Base-by-base conservation (phyloP, 768 basidiomycete genomes). In the Suillus hirtellus region DNA sequence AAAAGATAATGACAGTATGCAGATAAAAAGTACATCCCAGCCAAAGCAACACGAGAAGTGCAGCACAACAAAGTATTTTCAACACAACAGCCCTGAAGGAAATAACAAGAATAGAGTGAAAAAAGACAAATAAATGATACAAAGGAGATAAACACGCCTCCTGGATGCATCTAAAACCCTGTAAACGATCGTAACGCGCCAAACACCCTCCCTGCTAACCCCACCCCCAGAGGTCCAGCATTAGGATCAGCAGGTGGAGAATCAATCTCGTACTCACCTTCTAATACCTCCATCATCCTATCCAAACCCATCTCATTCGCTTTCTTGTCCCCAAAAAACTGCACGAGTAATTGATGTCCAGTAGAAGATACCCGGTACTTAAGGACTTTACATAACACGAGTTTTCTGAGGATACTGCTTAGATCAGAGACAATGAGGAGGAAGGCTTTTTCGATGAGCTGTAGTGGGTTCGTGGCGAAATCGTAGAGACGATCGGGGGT, bases 371-470 rank as follows among this genome's bases (percentile, higher is more conserved):
- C 56, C 24, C 38, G 17, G 2, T 27, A 38, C 38, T 58, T 38
- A 3, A 42, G 10, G 9, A 58, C 38, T 42, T 27, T 58, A 27
- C 38, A 58, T 10, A 58, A 19, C 5, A 58, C 24, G 5, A 58
- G 38, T 12, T 42, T 58, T 12, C 56, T 38, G 17, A 58, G 38
- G n/a, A 24, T 58, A 3, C 56, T 58, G 4, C 17, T 12, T 27
- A 24, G 24, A 27, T 58, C 56, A 27, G 56, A 38, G 17, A 58
- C 56, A 10, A 58, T 58, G 17, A 58, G 56, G 24, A 58, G 56
- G 24, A 58, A 58, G 1, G 56, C 56, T 27, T 58, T 58, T 2
- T 19, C 24, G 24, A 58, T 19, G 38, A 58, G 40, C 4, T 58
- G 24, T 11, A 42, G 21, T 11, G 56, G 40, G 15, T 58, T 40